Base-by-base conservation (phyloP, 495 filamentous ascomycete species). In the Neurospora sp. region DNA sequence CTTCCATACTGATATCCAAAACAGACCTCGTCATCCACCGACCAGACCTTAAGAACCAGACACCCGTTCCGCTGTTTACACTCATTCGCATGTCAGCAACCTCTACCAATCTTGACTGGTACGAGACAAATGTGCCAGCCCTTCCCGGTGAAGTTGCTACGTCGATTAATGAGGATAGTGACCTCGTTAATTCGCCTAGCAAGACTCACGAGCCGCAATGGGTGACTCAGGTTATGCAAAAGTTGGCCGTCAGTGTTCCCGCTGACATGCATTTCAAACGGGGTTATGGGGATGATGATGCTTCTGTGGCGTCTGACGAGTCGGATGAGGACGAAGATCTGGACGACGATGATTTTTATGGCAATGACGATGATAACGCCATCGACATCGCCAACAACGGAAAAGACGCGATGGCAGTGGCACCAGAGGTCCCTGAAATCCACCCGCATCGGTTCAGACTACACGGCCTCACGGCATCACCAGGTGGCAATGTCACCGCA, bases 61-160 rank as follows among this genome's bases (percentile, higher is more conserved):
- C 77, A 0, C 37, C 76, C 0, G 77, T 75, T 4, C 83, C 84
- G 0, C 75, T 79, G 2, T 87, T 85, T 72, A 83, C 84, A 1
- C 78, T 84, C 10, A 76, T 83, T n/a, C 83, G 85, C 22, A 75
- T 82, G 40, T 85, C 84, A 0, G 84, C 84, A 9, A 85, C 83
- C 3, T 73, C 83, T 37, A 81, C 81, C 22, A 85, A 84, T 68
- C 72, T 77, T 1, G 77, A 78, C 65, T 87, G 84, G 84, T 83
- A 81, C 69, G 80, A 86, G 53, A 84, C 80, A 10, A 86, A 86
- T 71, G 68, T 82, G 27, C 53, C 53, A 9, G 53, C 53, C 16
- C 74, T 78, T 16, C 61, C 76, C 3, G 69, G 76, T 0, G 74
- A 70, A 31, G 74, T 82, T 41, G 70, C 74, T 4, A 38, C 41